Conservation (phyloP, 306 rosid species). For the Astragalus membranaceus region DNA sequence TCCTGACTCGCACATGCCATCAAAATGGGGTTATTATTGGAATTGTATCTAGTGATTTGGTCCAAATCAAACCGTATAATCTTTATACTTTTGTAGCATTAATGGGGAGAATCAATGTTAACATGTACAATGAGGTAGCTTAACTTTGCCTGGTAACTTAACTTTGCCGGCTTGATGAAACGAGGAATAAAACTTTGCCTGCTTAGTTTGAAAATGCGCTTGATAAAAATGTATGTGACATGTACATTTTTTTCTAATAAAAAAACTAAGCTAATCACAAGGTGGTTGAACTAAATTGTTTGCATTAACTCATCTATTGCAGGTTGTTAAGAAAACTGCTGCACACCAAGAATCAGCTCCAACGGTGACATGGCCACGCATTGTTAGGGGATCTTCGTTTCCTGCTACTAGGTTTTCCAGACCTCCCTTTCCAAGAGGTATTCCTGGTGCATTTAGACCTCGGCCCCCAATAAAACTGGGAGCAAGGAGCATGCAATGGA, state of each 20-base stretch:
- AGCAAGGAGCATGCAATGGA: conserved; percentile 93
- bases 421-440: conserved; percentile 66
- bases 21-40: neutral
- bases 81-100: neutral
- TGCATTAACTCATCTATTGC: conserved; percentile 15
- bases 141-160: neutral
- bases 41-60: neutral
- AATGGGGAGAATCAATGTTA: neutral
- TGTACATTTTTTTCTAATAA: neutral
- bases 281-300: neutral
- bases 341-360: conserved; percentile 60
- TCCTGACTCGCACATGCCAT: neutral
- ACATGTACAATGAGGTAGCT: neutral
- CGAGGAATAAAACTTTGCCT: too few relatives aligned
- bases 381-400: conserved; percentile 49
- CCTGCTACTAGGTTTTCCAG: conserved; percentile 61
- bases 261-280: neutral
- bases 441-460: conserved; percentile 61
- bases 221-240: neutral
- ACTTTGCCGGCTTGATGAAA: neutral
- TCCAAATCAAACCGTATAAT: neutral
- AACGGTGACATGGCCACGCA: conserved; percentile 57
- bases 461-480: conserved; percentile 61
- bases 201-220: neutral
- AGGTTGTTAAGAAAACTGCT: conserved; percentile 74